phyloP scores from a whole-genome alignment of 2,329 filamentous ascomycete genomes.

The Alternaria triticina region DNA sequence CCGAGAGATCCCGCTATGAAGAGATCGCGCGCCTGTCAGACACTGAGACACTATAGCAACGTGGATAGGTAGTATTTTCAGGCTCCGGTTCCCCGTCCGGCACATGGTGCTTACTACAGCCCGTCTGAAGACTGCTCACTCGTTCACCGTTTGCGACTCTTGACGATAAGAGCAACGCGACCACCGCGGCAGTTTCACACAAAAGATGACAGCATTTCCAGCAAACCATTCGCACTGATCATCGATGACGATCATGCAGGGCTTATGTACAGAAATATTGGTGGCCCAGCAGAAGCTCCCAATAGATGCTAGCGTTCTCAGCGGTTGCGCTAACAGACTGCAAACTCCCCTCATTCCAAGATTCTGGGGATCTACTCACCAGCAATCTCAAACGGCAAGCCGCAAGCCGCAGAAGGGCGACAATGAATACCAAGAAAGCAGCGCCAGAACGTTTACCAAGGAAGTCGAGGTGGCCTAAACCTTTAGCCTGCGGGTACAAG shows the following conservation, averaged over 20 bases:
- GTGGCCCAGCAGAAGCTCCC: conserved; percentile 40
- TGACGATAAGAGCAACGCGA: conserved; percentile 20
- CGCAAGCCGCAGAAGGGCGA: background rate
- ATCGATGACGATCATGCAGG: conserved; percentile 42
- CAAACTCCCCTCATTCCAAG: background rate
- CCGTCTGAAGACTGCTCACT: background rate
- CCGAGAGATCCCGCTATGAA: conserved; percentile 32
- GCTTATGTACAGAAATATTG: conserved; percentile 47
- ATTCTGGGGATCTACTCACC: conserved; percentile 14
- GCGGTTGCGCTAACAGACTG: conserved; percentile 9
- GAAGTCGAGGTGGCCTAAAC: conserved; percentile 2
- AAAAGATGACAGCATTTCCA: conserved; percentile 32
- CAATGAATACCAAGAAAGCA: background rate
- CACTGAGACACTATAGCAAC: conserved; percentile 1
- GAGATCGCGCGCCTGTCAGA: conserved; percentile 14
- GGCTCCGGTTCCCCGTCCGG: conserved; percentile 17
- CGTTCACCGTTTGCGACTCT: conserved; percentile 12
- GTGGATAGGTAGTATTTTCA: background rate
- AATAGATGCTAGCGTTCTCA: conserved; percentile 18
- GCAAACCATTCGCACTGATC: conserved; percentile 24
- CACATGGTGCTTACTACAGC: conserved; percentile 7
- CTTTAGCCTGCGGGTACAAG: conserved; percentile 21
- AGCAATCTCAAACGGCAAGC: conserved; percentile 15
- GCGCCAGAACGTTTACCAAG: background rate
- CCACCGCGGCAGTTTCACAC: conserved; percentile 14